Base-by-base conservation (phyloP, 2,329 filamentous ascomycete species). In the Cercospora brassicicola region DNA sequence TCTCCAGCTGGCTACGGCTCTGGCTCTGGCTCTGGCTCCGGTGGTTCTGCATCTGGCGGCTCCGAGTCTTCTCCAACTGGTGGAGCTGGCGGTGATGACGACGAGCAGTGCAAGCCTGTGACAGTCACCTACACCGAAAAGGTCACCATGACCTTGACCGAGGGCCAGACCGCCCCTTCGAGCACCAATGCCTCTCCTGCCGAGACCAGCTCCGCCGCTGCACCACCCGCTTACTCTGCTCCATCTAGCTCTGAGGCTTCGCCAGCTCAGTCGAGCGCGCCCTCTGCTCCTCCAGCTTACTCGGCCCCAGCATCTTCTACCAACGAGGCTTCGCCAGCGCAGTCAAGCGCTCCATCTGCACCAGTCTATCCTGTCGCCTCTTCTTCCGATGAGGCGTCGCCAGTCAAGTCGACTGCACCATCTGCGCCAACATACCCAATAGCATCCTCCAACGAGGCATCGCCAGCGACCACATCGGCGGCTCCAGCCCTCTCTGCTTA, bases 111-210 rank as follows among this genome's bases (percentile, higher is more conserved):
- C 64, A 74, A 79, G 64, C 77, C 76, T 65, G 77, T 81, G 53
- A 82, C 81, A 60, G 78, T 78, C 36, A 80, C 78, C 55, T 77
- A 79, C 69, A 78, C 79, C 67, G 78, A 81, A 60, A 80, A 81
- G 33, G 76, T 82, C 63, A 78, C 78, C 36, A 75, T 68, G 48
- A 73, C 72, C 39, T 66, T 72, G 30, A 72, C 71, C 31, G 65
- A 66, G 30, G 69, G 67, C 13, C 57, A 63, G 30, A 56, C 56
- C 15, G 56, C 55, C 11, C 60, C 64, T 23, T 30, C 62, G 31
- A 69, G 64, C 64, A 70, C 64, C 64, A 67, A 73, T 62, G 66
- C 69, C 13, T 67, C 72, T 57, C 69, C 69, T 36, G 68, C 69
- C 20, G 33, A 61, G 28, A 59, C 62, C 31, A 55, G 36, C 63